Evolutionary conservation across 148 eudicot species (phyloP).

Genomic region (Nepenthes gracilis): DNA sequence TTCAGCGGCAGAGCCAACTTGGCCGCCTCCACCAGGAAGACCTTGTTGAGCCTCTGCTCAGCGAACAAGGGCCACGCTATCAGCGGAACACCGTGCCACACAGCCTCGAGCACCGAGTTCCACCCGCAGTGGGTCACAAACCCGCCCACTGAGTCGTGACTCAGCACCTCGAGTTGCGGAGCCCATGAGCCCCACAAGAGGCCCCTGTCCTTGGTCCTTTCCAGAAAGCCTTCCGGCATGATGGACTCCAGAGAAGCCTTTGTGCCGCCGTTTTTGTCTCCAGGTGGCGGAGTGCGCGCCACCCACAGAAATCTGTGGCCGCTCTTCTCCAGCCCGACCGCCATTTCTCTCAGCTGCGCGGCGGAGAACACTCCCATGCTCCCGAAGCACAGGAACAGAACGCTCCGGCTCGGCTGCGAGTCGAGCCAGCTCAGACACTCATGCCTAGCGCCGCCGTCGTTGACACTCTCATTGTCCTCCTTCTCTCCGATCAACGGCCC

Average conservation of each 20-base stretch:
- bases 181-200: conserved; percentile 22
- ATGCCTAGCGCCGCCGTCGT: neutral
- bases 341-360: conserved; percentile 20
- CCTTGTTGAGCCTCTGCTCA: conserved; percentile 8
- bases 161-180: conserved; percentile 18
- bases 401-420: conserved; percentile 15
- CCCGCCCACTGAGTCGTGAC: conserved; percentile 14
- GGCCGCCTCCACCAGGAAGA: neutral
- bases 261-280: conserved; percentile 1
- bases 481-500: conserved; percentile 12
- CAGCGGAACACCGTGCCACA: conserved; percentile 16
- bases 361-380: conserved; percentile 11
- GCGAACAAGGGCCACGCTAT: conserved; percentile 18
- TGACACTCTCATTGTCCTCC: neutral
- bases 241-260: neutral
- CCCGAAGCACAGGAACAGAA: conserved; percentile 27
- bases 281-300: conserved; percentile 15
- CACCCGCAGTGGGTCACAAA: conserved; percentile 22
- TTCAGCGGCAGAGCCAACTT: neutral
- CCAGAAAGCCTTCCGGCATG: conserved; percentile 19
- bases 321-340: conserved; percentile 20
- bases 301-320: conserved; percentile 27
- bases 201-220: conserved; percentile 16
- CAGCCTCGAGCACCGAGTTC: conserved; percentile 18
- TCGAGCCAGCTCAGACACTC: conserved; percentile 29